Percentiles rank a stretch among this genome's conserved stretches.
These are phyloP conservation scores for Strobilomyces echinocephalus DNA, from an alignment of 768 basidiomycete species.

Conservation along the genomic window DNA sequence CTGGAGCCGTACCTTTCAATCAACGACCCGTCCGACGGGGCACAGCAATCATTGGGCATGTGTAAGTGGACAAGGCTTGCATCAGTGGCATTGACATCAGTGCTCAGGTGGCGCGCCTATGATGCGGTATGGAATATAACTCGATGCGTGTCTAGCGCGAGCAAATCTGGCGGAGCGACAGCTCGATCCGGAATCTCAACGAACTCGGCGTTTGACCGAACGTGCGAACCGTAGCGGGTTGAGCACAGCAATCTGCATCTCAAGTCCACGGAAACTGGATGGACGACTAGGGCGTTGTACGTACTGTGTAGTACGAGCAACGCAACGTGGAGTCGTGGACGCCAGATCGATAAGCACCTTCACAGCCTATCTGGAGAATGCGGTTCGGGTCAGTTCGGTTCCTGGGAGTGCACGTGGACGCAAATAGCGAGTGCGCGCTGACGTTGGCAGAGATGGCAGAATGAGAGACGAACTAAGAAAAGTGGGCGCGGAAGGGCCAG, in stretches of 20 bases:
- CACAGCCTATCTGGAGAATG: neutral
- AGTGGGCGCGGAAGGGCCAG: neutral
- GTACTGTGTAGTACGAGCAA: constrained; percentile 1
- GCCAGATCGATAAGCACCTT: constrained; percentile 6
- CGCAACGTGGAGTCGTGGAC: too few species aligned
- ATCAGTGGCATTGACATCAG: constrained; percentile 4
- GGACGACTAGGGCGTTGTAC: constrained; percentile 1
- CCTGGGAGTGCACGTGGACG: neutral
- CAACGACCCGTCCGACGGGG: constrained; percentile 10
- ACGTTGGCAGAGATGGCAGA: neutral
- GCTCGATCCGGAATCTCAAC: neutral
- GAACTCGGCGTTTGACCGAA: constrained; percentile 6
- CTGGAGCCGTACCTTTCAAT: constrained; percentile 9
- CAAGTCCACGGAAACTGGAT: constrained; percentile 10
- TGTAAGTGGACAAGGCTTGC: neutral
- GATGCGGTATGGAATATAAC: neutral
- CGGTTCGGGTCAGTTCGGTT: neutral
- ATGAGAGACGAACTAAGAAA: neutral
- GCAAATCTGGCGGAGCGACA: neutral
- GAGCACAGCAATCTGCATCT: constrained; percentile 10
- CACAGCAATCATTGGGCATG: constrained; percentile 10
- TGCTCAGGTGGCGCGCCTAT: neutral
- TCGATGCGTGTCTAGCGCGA: neutral
- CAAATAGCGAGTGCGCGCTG: neutral
- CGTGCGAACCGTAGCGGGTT: constrained; percentile 9